Conservation (phyloP, 345 rosid species). For the Hibiscus mutabilis region DNA sequence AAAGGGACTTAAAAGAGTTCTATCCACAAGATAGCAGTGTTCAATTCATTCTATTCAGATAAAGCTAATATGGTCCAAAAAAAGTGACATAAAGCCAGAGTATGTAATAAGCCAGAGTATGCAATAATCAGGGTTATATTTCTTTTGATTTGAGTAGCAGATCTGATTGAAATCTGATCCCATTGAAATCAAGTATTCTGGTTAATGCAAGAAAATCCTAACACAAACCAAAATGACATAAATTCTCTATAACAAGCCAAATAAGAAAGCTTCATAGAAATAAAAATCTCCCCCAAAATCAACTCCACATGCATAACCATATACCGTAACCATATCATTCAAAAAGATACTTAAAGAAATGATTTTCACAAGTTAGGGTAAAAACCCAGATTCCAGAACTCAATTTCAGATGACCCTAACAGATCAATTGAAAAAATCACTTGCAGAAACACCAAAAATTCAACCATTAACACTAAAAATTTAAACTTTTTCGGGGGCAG, state of each 20-base stretch:
- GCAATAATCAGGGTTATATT: no score
- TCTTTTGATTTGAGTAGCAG: not conserved
- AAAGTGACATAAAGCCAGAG: no score
- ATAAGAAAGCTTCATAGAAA: not conserved
- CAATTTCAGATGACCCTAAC: not conserved
- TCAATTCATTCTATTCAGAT: not conserved
- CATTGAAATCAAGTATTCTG: not conserved
- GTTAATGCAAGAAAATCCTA: not conserved
- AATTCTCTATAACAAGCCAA: not conserved
- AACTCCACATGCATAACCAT: not conserved
- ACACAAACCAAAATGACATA: not conserved
- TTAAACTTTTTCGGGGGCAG: not conserved
- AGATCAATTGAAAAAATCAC: conserved; percentile 7
- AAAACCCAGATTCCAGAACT: not conserved
- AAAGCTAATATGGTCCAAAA: no score
- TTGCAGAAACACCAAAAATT: not conserved
- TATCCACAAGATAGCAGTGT: not conserved
- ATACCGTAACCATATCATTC: no score
- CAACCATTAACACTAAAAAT: not conserved
- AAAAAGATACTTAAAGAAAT: not conserved
- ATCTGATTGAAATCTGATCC: not conserved
- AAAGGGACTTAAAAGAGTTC: no score
- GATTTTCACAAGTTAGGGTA: not conserved
- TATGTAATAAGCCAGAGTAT: no score
- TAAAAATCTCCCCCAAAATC: not conserved